Evolutionary conservation across 306 rosid species (phyloP).

Genomic region (Quillaja saponaria): DNA sequence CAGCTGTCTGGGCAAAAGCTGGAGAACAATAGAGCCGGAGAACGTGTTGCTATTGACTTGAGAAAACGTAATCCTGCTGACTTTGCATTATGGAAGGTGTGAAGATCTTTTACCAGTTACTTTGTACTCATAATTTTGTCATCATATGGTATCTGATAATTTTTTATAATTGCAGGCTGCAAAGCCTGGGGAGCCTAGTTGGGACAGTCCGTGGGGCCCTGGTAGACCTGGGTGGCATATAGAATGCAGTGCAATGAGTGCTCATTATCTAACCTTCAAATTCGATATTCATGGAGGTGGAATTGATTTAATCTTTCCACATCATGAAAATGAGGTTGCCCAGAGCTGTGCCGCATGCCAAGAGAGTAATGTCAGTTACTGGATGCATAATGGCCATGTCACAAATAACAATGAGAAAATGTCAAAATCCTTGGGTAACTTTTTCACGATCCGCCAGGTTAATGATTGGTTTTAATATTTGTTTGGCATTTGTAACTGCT

Average conservation of each 20-base stretch:
- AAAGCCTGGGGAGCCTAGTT: conserved; percentile 91
- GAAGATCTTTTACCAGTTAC: conserved; percentile 24
- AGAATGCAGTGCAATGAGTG: conserved; percentile 99
- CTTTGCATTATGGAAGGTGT: conserved; percentile 96
- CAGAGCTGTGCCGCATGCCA: conserved; percentile 89
- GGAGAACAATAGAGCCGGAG: conserved; percentile 87
- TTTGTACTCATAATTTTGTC: conserved; percentile 6
- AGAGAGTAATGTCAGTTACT: conserved; percentile 66
- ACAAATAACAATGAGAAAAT: conserved; percentile 86
- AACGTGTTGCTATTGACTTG: conserved; percentile 82
- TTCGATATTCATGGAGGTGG: conserved; percentile 99
- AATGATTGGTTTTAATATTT: conserved; percentile 15
- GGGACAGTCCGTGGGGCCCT: conserved; percentile 98
- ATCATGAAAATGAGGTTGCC: conserved; percentile 96
- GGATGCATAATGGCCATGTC: conserved; percentile 99
- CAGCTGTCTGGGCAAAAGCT: conserved; percentile 77
- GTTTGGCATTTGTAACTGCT: conserved; percentile 3
- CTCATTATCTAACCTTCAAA: conserved; percentile 68
- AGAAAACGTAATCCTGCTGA: conserved; percentile 88
- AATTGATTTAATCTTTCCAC: conserved; percentile 93
- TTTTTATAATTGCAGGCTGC: conserved; percentile 63
- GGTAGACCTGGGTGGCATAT: conserved; percentile 99
- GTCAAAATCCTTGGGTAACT: conserved; percentile 94
- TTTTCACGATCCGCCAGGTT: conserved; percentile 97
- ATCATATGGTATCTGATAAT: conserved; percentile 16